Evolutionary conservation across 1,139 yeast species (phyloP).

Genomic region (Diutina catenulata): DNA sequence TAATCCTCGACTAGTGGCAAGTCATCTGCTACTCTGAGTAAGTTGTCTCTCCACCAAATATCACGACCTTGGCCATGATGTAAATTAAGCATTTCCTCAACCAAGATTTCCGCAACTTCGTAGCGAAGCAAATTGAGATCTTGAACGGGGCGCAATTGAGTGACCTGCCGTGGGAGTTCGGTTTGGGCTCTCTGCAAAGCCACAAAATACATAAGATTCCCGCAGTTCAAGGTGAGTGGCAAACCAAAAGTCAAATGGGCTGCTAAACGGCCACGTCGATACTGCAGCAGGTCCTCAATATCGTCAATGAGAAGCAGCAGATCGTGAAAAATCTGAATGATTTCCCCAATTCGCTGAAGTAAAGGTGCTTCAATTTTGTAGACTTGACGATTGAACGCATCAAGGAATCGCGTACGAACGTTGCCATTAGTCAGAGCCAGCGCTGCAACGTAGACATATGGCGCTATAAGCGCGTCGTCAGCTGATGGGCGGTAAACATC

Average conservation of each 20-base stretch:
- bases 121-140: not conserved
- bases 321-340: conserved; percentile 50
- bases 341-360: conserved; percentile 11
- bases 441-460: not conserved
- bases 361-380: no score
- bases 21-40: conserved; percentile 12
- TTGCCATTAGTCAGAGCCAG: conserved; percentile 1
- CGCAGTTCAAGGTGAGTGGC: conserved; percentile 72
- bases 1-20: conserved; percentile 66
- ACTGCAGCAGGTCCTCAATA: conserved; percentile 64
- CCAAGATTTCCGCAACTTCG: conserved; percentile 27
- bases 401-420: not conserved
- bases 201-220: conserved; percentile 70
- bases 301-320: conserved; percentile 67
- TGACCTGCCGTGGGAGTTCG: conserved; percentile 11
- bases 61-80: conserved; percentile 89
- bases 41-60: conserved; percentile 69
- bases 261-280: conserved; percentile 66
- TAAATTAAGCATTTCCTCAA: conserved; percentile 64
- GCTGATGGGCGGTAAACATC: not conserved
- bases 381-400: conserved; percentile 6
- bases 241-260: conserved; percentile 69
- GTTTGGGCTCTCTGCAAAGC: conserved; percentile 42
- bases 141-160: conserved; percentile 5
- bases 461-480: not conserved